A percentile compares a stretch with the other conserved stretches of the same genome.
phyloP scores from a whole-genome alignment of 2,329 filamentous ascomycete species.

The Acephala macrosclerotiorum region DNA sequence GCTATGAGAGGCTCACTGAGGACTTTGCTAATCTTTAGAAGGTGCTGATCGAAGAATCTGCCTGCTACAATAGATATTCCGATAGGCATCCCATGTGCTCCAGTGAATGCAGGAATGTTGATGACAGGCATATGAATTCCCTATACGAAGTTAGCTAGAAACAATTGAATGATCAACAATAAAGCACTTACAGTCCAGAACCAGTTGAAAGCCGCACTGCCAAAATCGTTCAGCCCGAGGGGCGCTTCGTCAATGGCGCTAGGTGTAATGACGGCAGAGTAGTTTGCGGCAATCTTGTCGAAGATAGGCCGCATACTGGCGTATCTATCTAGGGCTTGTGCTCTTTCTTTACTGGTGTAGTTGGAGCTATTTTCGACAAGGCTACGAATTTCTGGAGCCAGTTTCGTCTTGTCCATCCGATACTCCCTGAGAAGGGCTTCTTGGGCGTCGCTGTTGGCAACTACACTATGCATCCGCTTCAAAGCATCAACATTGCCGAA shows the following conservation, averaged over 20 bases:
- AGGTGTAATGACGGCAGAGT: conserved; percentile 14
- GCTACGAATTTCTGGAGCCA: neutral
- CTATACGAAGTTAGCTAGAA: conserved; percentile 8
- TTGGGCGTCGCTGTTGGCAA: conserved; percentile 8
- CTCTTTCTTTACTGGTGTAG: conserved; percentile 8
- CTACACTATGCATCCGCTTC: conserved; percentile 18
- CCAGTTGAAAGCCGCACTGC: conserved; percentile 12
- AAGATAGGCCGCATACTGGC: neutral
- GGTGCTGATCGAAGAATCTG: conserved; percentile 22
- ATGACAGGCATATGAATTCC: conserved; percentile 23
- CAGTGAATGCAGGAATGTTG: conserved; percentile 22
- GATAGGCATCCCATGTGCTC: conserved; percentile 18
- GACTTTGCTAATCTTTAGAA: conserved; percentile 18
- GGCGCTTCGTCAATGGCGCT: conserved; percentile 16
- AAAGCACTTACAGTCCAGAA: conserved; percentile 8
- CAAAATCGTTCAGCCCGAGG: neutral
- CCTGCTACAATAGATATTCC: conserved; percentile 20
- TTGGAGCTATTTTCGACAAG: conserved; percentile 12
- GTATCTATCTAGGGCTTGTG: conserved; percentile 6
- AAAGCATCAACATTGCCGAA: conserved; percentile 6
- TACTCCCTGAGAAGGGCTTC: conserved; percentile 9
- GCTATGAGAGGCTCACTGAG: conserved; percentile 22
- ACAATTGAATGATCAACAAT: too few relatives aligned
- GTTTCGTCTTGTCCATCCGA: conserved; percentile 11
- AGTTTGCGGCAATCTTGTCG: conserved; percentile 14